Evolutionary conservation across 768 basidiomycete species (phyloP).

Genomic region (Polyporus arcularius): DNA sequence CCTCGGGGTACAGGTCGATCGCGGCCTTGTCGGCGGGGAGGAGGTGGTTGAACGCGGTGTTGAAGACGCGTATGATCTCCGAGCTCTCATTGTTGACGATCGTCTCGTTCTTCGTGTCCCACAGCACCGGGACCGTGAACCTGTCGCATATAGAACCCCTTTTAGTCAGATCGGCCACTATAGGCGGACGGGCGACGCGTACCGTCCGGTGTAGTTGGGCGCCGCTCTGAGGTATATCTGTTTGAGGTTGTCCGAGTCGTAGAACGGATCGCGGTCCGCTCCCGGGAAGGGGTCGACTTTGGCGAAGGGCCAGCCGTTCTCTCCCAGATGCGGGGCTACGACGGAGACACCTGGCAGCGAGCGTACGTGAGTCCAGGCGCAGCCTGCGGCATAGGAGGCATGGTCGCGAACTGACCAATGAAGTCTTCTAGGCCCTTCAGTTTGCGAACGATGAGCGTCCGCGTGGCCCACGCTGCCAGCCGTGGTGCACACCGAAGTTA

Average conservation of each 20-base stretch:
- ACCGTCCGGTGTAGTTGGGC: conserved; percentile 61
- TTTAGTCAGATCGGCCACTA: too few relatives aligned
- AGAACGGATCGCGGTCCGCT: conserved; percentile 75
- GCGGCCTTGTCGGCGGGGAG: conserved; percentile 64
- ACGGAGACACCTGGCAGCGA: conserved; percentile 65
- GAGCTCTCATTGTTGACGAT: conserved; percentile 97
- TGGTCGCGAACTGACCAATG: conserved; percentile 56
- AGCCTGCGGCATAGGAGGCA: not conserved
- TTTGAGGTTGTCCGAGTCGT: conserved; percentile 68
- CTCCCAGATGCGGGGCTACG: conserved; percentile 86
- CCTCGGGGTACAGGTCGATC: conserved; percentile 78
- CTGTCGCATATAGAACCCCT: conserved; percentile 25
- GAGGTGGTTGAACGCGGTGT: conserved; percentile 77
- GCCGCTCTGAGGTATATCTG: conserved; percentile 84
- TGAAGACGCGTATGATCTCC: conserved; percentile 95
- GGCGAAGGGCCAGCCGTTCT: conserved; percentile 87
- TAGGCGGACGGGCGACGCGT: not conserved
- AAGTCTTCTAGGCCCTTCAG: conserved; percentile 89
- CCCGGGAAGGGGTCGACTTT: conserved; percentile 66
- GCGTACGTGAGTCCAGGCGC: not conserved
- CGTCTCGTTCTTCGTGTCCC: conserved; percentile 86
- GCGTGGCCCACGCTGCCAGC: conserved; percentile 83
- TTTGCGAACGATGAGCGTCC: conserved; percentile 85
- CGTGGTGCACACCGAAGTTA: too few relatives aligned
- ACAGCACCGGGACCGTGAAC: conserved; percentile 88